Conservation (phyloP, 1,284 basidiomycete species). For the Cutaneotrichosporon dermatis region DNA sequence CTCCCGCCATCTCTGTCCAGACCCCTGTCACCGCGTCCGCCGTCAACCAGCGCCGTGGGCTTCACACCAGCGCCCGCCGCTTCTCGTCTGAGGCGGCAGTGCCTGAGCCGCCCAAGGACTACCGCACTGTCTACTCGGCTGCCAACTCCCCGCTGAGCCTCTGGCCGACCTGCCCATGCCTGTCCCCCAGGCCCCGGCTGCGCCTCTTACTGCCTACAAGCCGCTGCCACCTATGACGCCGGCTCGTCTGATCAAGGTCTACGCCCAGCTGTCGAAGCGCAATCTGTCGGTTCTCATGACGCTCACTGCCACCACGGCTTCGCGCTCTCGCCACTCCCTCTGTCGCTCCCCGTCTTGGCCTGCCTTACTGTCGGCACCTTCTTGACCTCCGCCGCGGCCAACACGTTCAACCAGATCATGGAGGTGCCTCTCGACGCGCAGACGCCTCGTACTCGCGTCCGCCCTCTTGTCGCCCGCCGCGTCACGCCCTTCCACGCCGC, state of each 20-base stretch:
- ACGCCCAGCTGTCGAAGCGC: slow-evolving; percentile 80
- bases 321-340: slow-evolving; percentile 81
- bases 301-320: slow-evolving; percentile 90
- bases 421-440: slow-evolving; percentile 96
- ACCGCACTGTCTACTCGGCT: slow-evolving; percentile 36
- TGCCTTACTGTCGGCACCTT: slow-evolving; percentile 84
- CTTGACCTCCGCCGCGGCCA: slow-evolving; percentile 88
- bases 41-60: slow-evolving; percentile 17
- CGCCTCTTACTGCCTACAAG: slow-evolving; percentile 43
- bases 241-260: slow-evolving; percentile 60
- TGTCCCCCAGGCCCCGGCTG: slow-evolving; percentile 30
- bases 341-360: slow-evolving; percentile 75
- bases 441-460: slow-evolving; percentile 82
- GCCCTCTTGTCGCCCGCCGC: slow-evolving; percentile 81
- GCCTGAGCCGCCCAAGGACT: slow-evolving; percentile 25
- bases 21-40: slow-evolving; percentile 11
- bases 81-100: slow-evolving; percentile 25
- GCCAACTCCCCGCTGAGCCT: slow-evolving; percentile 26
- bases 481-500: slow-evolving; percentile 81
- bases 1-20: slow-evolving; percentile 8
- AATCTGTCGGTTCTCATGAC: slow-evolving; percentile 84
- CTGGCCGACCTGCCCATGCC: slow-evolving; percentile 34
- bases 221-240: slow-evolving; percentile 54
- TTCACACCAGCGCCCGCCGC: slow-evolving; percentile 18
- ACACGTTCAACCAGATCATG: slow-evolving; percentile 90